Evolutionary conservation across 2,329 filamentous ascomycete species (phyloP), one percentile per base, ranked within the genome.

Genomic region (Fusarium sulawesiense): DNA sequence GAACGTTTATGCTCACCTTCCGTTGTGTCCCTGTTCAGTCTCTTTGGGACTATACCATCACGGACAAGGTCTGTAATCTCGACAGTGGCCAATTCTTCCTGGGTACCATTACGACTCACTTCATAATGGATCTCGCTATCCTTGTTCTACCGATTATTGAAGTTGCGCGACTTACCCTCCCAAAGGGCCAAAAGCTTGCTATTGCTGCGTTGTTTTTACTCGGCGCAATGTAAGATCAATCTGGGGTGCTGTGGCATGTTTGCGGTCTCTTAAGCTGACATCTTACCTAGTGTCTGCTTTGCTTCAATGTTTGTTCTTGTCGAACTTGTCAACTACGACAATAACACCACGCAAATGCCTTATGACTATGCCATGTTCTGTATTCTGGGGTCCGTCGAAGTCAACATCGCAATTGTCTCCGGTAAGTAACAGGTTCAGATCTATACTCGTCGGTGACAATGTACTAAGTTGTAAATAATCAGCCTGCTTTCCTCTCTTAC

Each of bases 1-100:
- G 76, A 27, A 79, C 76, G 0, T 78, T 80, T 32, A 69, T 80
- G 45, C 71, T 73, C 4, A 76, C 76, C 6, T 80, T 81, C 42
- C 76, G 76, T 12, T 81, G 79, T 60, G 47, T 76, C 6, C 79
- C 80, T 0, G 69, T 80, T 0, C 74, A 76, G 20, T 73, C 72
- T 0, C 78, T 77, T n/a, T 81, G 78, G 79, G 74, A 78, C 10
- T 66, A 68, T 3, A 73, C 74, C 6, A 70, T 74, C 21, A 60
- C 55, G 4, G 72, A 76, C 12, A 73, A 68, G 2, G 59, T 60
- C 3, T 81, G 80, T 55, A 66, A 58, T 1, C 78, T 80, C 18
- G 66, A 78, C 25, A 74, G 71, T 21, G 62, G 61, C 7, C 67
- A 75, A 10, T 80, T 77, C 60, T 79, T 79, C 44, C 70, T 79